These are phyloP conservation scores for Aspergillus hancockii DNA, from an alignment of 495 filamentous ascomycete species.

Conservation along the genomic window DNA sequence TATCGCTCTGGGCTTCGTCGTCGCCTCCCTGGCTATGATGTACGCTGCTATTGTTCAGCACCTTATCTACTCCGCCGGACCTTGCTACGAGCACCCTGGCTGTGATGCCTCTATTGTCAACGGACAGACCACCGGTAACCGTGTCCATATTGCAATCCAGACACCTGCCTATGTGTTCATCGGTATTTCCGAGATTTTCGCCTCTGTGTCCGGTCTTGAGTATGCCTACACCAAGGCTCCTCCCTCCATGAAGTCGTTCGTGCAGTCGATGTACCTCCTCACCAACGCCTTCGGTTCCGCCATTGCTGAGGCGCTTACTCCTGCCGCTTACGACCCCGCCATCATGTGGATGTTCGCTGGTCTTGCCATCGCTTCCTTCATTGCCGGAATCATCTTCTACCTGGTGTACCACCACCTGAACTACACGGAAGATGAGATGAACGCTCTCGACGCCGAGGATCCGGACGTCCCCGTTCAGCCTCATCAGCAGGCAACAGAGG, in stretches of 20 bases:
- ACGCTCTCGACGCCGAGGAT: conserved; percentile 41
- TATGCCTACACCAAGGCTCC: conserved; percentile 87
- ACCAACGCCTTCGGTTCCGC: conserved; percentile 72
- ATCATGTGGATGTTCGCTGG: conserved; percentile 69
- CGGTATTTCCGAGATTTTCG: conserved; percentile 73
- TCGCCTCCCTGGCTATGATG: conserved; percentile 64
- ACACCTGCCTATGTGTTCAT: conserved; percentile 70
- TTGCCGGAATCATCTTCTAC: conserved; percentile 48
- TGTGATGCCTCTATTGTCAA: conserved; percentile 36
- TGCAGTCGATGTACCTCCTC: conserved; percentile 72
- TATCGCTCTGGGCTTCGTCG: conserved; percentile 70
- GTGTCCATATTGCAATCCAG: conserved; percentile 68
- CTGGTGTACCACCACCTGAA: conserved; percentile 45
- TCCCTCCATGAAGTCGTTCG: conserved; percentile 78
- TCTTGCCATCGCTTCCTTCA: conserved; percentile 52
- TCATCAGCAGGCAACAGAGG: neutral
- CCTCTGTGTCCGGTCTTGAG: conserved; percentile 67
- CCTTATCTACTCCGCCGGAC: conserved; percentile 63
- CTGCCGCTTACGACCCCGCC: conserved; percentile 67
- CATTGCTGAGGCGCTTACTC: conserved; percentile 69
- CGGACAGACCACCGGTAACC: conserved; percentile 39
- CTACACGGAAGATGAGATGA: conserved; percentile 48
- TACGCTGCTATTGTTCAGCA: conserved; percentile 71
- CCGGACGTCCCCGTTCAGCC: conserved; percentile 16
- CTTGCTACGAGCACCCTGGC: conserved; percentile 46